phyloP scores from a whole-genome alignment of 2,329 filamentous ascomycete genomes.

The Rugonectria rugulosa region DNA sequence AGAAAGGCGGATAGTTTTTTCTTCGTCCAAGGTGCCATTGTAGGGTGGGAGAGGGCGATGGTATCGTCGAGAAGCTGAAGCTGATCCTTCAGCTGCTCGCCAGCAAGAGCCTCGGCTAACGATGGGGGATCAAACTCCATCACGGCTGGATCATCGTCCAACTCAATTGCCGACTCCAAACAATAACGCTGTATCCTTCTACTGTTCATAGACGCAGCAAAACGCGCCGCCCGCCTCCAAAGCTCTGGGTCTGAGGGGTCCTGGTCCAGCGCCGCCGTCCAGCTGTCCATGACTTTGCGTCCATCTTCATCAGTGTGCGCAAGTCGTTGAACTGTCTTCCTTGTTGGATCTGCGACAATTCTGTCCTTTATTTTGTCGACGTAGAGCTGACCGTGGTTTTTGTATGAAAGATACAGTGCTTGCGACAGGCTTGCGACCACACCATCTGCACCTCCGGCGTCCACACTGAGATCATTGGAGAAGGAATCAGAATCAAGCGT shows the following conservation, averaged over 20 bases:
- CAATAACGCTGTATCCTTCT: conserved; percentile 66
- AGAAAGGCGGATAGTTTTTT: conserved; percentile 60
- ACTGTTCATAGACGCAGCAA: conserved; percentile 66
- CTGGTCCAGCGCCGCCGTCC: conserved; percentile 66
- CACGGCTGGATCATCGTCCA: conserved; percentile 71
- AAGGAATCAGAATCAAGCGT: conserved; percentile 59
- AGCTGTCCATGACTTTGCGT: conserved; percentile 61
- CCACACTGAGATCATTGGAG: conserved; percentile 59
- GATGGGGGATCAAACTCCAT: conserved; percentile 69
- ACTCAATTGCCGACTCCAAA: conserved; percentile 70
- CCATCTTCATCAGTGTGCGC: conserved; percentile 45
- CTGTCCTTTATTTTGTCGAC: conserved; percentile 67
- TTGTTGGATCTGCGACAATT: conserved; percentile 59
- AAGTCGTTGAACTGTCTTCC: conserved; percentile 41
- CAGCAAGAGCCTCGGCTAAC: conserved; percentile 68
- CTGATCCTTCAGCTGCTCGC: conserved; percentile 66
- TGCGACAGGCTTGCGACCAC: conserved; percentile 84
- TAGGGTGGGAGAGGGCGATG: conserved; percentile 65
- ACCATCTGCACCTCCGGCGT: conserved; percentile 72
- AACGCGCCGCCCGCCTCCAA: conserved; percentile 67
- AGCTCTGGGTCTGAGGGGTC: conserved; percentile 73
- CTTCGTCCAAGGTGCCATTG: conserved; percentile 64
- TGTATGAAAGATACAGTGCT: conserved; percentile 91
- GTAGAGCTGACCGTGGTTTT: conserved; percentile 92
- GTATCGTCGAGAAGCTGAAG: conserved; percentile 62